A percentile compares a stretch with the other conserved stretches of the same genome.
These are phyloP conservation scores for Aschersonia sp. DNA, from an alignment of 2,329 filamentous ascomycete genomes.

Conservation along the genomic window DNA sequence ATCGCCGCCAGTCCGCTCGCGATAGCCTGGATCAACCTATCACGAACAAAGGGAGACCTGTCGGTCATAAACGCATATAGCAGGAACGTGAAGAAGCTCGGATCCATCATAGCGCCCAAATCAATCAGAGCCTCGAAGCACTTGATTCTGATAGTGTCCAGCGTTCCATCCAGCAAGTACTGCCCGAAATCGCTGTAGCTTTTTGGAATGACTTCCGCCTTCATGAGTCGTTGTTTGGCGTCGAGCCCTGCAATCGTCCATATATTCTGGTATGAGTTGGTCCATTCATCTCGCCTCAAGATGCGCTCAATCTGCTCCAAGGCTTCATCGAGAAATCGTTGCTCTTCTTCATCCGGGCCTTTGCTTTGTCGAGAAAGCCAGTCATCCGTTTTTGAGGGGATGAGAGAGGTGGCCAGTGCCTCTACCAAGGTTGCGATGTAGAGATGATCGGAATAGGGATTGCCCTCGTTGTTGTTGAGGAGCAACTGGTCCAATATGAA, in stretches of 20 bases:
- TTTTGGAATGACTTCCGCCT: constrained; percentile 42
- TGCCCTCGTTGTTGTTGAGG: constrained; percentile 89
- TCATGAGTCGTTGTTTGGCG: constrained; percentile 49
- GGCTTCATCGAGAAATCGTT: constrained; percentile 35
- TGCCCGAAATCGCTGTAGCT: constrained; percentile 43
- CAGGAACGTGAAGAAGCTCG: constrained; percentile 39
- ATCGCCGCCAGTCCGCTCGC: constrained; percentile 45
- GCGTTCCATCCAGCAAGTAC: constrained; percentile 50
- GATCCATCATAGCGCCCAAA: constrained; percentile 43
- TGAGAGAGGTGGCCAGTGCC: constrained; percentile 42
- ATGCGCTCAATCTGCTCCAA: constrained; percentile 52
- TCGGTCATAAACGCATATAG: constrained; percentile 46
- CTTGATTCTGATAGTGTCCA: constrained; percentile 49
- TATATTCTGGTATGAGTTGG: constrained; percentile 52
- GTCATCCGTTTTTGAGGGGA: constrained; percentile 32
- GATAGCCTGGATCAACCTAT: constrained; percentile 43
- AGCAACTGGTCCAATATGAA: constrained; percentile 82
- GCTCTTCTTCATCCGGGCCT: constrained; percentile 28
- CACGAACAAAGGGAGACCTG: constrained; percentile 47
- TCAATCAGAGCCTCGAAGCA: constrained; percentile 50
- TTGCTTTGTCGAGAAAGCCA: constrained; percentile 29
- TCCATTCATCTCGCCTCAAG: constrained; percentile 54
- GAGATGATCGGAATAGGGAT: constrained; percentile 75
- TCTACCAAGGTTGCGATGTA: constrained; percentile 73
- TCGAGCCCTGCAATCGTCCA: constrained; percentile 49